Evolutionary conservation across 1,139 yeast species (phyloP).

Genomic region (Geotrichum phurueaensis): DNA sequence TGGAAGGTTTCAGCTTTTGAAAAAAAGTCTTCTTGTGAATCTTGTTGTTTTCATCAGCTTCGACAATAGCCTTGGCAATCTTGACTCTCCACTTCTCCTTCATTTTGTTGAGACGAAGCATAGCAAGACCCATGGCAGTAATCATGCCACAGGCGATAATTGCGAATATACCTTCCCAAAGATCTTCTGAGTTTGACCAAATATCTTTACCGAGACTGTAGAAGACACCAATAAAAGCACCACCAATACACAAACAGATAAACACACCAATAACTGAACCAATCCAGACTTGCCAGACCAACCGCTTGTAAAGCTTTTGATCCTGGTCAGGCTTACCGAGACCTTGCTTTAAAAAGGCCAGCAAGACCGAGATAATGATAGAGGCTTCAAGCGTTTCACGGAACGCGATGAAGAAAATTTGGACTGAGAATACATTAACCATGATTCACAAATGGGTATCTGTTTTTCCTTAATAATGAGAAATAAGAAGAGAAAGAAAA

Average conservation of each 20-base stretch:
- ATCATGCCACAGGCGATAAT: slow-evolving; percentile 78
- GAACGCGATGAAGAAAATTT: slow-evolving; percentile 73
- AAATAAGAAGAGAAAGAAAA: not conserved
- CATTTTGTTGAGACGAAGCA: slow-evolving; percentile 84
- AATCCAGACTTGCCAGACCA: slow-evolving; percentile 69
- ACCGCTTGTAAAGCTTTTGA: slow-evolving; percentile 49
- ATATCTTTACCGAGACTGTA: slow-evolving; percentile 73
- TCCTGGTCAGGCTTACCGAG: slow-evolving; percentile 51
- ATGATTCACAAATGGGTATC: slow-evolving; percentile 19
- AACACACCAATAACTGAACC: slow-evolving; percentile 71
- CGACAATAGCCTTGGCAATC: slow-evolving; percentile 66
- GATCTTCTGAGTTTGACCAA: slow-evolving; percentile 82
- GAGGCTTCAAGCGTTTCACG: slow-evolving; percentile 90
- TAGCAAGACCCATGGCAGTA: slow-evolving; percentile 85
- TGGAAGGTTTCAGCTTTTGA: slow-evolving; percentile 30
- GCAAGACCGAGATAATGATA: slow-evolving; percentile 78
- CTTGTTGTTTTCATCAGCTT: slow-evolving; percentile 36
- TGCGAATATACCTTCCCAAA: slow-evolving; percentile 89
- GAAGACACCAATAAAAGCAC: slow-evolving; percentile 78
- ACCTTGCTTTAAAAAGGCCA: slow-evolving; percentile 86
- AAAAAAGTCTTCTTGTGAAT: slow-evolving; percentile 32
- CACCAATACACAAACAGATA: slow-evolving; percentile 72
- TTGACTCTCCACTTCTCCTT: slow-evolving; percentile 89
- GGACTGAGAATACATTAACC: slow-evolving; percentile 39
- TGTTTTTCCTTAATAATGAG: not conserved